Evolutionary conservation across 306 rosid species (phyloP), one percentile per base, ranked within the genome.

Genomic region (Ochetophila trinervis): DNA sequence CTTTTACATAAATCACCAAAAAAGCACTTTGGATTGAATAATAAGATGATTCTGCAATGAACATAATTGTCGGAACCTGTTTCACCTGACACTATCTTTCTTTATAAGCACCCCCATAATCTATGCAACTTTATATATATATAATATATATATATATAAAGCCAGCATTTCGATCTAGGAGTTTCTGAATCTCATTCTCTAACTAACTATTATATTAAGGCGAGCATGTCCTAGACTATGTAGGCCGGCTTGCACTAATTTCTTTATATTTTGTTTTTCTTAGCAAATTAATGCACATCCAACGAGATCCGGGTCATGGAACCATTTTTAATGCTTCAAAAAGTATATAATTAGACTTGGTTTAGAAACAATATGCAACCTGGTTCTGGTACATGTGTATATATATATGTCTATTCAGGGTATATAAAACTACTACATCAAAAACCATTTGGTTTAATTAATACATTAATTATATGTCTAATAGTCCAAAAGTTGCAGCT

Each of bases 201-300:
- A 67, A 60, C 62, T 70, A 63, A 70, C 49, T 55, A 71, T 49
- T 76, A 63, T 72, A 70, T 65, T 40, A 61, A 65, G 35, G 79
- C 76, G 71, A 65, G 52, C 76, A 79, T 71, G 68, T 74, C 78
- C 63, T 65, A 71, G 53, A 70, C 55, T 68, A 72, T 53, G 66
- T 63, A 76, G 63, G 75, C 66, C 67, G 64, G 79, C 74, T 44
- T 7, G 67, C 73, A 65, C 57, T 66, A 51, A 57, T 56, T 72
- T 36, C 9, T 36, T 36, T 36, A 5, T 3, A 36, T 36, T 36
- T 59, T 53, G 56, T 58, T 51, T 63, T 53, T 72, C 8, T 42
- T 51, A 49, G 44, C 53, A n/a, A 37, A 10, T 61, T 58, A 59
- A 57, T 51, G 47, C 23, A 58, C 52, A 70, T 74, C 74, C 73